Percentiles rank a stretch among this genome's conserved stretches.
Evolutionary conservation across 1,284 basidiomycete species (phyloP).

Genomic region (Inonotus hispidus): DNA sequence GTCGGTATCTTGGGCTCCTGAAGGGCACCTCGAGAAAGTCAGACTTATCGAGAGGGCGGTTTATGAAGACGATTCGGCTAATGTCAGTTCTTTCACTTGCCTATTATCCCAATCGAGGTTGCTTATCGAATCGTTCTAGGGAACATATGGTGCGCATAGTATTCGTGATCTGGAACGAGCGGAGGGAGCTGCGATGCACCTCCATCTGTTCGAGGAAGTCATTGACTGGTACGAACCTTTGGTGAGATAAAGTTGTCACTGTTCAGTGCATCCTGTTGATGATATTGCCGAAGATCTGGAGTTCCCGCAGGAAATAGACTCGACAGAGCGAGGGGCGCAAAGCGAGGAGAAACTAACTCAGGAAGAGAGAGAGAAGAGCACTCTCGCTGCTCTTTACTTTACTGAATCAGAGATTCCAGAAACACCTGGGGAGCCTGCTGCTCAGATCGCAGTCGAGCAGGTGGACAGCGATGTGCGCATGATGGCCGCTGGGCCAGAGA

Average conservation of each 20-base stretch:
- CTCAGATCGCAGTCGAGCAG: constrained; percentile 58
- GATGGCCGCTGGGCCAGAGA: constrained; percentile 66
- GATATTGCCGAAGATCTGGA: constrained; percentile 44
- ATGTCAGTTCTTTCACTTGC: constrained; percentile 55
- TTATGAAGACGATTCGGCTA: constrained; percentile 77
- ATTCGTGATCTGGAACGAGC: constrained; percentile 77
- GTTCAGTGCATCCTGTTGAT: not conserved
- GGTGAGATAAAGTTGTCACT: constrained; percentile 39
- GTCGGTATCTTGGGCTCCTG: constrained; percentile 70
- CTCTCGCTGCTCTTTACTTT: constrained; percentile 68
- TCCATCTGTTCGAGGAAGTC: constrained; percentile 74
- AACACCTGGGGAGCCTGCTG: constrained; percentile 63
- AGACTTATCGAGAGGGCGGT: constrained; percentile 75
- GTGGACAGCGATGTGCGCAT: constrained; percentile 52
- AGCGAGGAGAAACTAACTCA: constrained; percentile 64
- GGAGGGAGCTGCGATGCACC: constrained; percentile 77
- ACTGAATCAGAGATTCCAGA: constrained; percentile 64
- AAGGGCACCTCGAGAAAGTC: constrained; percentile 63
- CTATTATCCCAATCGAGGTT: constrained; percentile 28
- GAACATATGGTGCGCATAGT: constrained; percentile 57
- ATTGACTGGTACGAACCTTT: constrained; percentile 75
- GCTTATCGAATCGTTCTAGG: constrained; percentile 34
- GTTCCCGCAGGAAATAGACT: constrained; percentile 50
- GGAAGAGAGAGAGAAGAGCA: constrained; percentile 72
- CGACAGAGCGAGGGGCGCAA: constrained; percentile 49